Evolutionary conservation across 257 asterid species (phyloP), one percentile per base, ranked within the genome.

Genomic region (Anisodus tanguticus): DNA sequence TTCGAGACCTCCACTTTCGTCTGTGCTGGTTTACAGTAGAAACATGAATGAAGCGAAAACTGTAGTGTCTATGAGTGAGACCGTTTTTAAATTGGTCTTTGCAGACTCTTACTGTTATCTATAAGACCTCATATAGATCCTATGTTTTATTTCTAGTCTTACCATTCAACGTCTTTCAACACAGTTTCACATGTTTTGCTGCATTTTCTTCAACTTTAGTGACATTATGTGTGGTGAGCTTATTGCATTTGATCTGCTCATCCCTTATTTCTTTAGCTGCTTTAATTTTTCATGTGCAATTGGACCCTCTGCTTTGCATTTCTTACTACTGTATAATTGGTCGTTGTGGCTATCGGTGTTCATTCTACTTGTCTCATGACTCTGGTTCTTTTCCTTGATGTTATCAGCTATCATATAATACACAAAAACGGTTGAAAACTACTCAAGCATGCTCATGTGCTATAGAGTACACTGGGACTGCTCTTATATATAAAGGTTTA

Each of bases 1-100:
- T 76, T 76, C 3, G 22, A 51, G 19, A 49, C 16, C 45, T 5
- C 80, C 59, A n/a, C 59, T 51, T 51, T 6, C 15, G 41, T 47
- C 22, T 51, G 19, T 51, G 81, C 58, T 76, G 81, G 22, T 76
- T 22, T 76, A 51, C 63, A 22, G 8, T 76, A 71, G 59, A 51
- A 76, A 7, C 13, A 51, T 22, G 43, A 76, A 51, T 76, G 17
- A 15, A 76, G 47, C 19, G 19, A 19, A 13, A 26, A 76, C 63
- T 76, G 13, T 51, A 62, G 69, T 22, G 39, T 5, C 39, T 62
- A 62, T 62, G 37, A 10, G 35, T 22, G 55, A 2, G 31, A 17
- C 66, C 5, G 37, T 19, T 60, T 3, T 60, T n/a, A 60, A 60
- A 35, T 62, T 62, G 69, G 69, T 62, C 15, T 62, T 62, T 62